Evolutionary conservation across 2,329 filamentous ascomycete species (phyloP), one percentile per base, ranked within the genome.

Genomic region (Aotearoamyces nothofagi): DNA sequence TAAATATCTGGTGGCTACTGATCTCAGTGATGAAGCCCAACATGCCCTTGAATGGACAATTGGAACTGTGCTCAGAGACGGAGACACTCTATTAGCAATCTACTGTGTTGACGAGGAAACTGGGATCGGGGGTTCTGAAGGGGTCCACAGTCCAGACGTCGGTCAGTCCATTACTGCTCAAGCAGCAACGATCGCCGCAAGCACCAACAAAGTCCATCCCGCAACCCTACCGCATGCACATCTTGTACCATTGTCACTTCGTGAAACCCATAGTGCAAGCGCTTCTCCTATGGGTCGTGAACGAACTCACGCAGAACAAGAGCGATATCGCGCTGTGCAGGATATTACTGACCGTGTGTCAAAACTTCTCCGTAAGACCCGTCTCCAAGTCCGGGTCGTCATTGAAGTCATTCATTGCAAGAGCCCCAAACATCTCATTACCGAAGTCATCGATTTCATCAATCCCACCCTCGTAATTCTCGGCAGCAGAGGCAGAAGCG

Each of bases 351-450:
- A 87, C 32, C 71, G 78, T 17, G 82, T 92, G 30, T 69, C 90
- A n/a, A 79, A 77, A 39, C 59, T 96, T 25, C 57, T 98, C 34
- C 69, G 87, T 35, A 93, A 92, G 63, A 98, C 90, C 1, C 72
- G 80, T 39, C 61, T 98, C 33, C 87, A 98, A 51, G 86, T 94
- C 27, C 74, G 84, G 33, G 80, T 94, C 26, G 83, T 93, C 28
- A 78, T 98, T 17, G 90, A 98, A 55, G 87, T 96, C 15, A 78
- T 98, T 40, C 90, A 96, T 55, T 96, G 90, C 74, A 96, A 94
- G 63, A 94, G 81, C 46, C 84, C 90, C 4, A 87, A 90, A 52
- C 86, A 94, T 51, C 67, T 96, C 59, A 84, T 98, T 39, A 92
- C 84, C 1, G 90, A 96, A 59, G 84, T 94, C 57, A 96, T 98